Percentiles rank a stretch among this genome's conserved stretches.
Evolutionary conservation across 1,139 yeast genomes (phyloP).

Genomic region (Arxiozyma bovina): DNA sequence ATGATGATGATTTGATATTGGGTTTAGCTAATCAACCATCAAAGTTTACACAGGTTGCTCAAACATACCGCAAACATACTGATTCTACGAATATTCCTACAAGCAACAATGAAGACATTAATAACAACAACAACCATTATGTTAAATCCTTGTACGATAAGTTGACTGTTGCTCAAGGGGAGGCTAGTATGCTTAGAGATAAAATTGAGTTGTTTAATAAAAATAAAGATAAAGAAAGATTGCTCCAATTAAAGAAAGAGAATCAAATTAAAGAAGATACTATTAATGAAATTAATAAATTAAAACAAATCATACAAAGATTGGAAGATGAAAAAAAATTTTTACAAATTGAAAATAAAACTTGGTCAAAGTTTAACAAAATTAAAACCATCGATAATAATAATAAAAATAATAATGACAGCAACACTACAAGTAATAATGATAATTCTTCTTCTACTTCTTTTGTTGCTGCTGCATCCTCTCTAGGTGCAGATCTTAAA

Average conservation of each 20-base stretch:
- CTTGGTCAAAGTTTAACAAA: constrained; percentile 1
- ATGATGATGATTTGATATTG: not conserved
- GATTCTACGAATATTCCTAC: not conserved
- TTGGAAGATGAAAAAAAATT: constrained; percentile 69
- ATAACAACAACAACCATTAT: no score
- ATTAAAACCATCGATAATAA: not conserved
- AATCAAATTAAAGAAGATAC: constrained; percentile 37
- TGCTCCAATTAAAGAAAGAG: constrained; percentile 38
- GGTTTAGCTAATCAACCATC: not conserved
- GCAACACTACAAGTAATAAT: not conserved
- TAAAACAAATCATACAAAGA: constrained; percentile 43
- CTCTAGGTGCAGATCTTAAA: not conserved
- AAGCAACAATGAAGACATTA: not conserved
- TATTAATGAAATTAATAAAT: constrained; percentile 37
- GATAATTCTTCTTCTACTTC: not conserved
- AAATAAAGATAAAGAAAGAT: constrained; percentile 24
- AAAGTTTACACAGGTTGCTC: not conserved
- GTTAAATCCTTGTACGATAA: constrained; percentile 11
- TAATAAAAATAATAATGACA: not conserved
- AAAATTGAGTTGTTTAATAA: constrained; percentile 46
- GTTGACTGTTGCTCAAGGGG: constrained; percentile 57
- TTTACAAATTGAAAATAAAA: constrained; percentile 37
- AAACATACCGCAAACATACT: not conserved
- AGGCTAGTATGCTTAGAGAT: constrained; percentile 63
- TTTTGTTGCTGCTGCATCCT: no score